A percentile compares a stretch with the other conserved stretches of the same genome.
phyloP scores from a whole-genome alignment of 352 stramenopile genomes.

The Phytophthora sp. region DNA sequence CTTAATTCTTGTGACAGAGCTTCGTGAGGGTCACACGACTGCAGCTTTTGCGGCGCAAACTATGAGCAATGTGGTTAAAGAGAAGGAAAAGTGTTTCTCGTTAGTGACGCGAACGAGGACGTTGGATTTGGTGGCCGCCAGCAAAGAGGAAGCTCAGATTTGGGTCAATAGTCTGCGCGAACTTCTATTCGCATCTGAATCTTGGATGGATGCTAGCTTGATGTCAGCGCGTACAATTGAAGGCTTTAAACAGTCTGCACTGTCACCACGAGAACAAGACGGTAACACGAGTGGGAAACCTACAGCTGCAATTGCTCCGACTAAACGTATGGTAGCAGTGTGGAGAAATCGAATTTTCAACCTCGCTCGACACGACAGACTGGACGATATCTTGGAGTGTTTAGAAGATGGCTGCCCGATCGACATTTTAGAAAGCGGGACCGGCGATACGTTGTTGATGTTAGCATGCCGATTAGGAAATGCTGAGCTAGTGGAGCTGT shows the following conservation, averaged over 20 bases:
- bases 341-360: constrained; percentile 77
- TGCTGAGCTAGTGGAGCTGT: constrained; percentile 72
- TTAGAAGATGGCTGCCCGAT: constrained; percentile 76
- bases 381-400: constrained; percentile 51
- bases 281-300: constrained; percentile 8
- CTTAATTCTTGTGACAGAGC: constrained; percentile 56
- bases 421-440: constrained; percentile 74
- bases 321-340: constrained; percentile 48
- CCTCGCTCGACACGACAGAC: constrained; percentile 46
- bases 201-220: constrained; percentile 13
- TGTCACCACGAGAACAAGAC: constrained; percentile 34
- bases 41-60: constrained; percentile 67
- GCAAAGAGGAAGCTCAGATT: constrained; percentile 77
- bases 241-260: constrained; percentile 50
- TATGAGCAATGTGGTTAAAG: constrained; percentile 48
- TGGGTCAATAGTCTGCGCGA: constrained; percentile 60
- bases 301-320: constrained; percentile 15
- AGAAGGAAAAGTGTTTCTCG: constrained; percentile 73
- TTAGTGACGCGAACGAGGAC: constrained; percentile 63
- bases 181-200: constrained; percentile 39
- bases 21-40: constrained; percentile 62
- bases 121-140: constrained; percentile 76
- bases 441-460: constrained; percentile 81
- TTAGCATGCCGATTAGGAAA: constrained; percentile 73
- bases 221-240: constrained; percentile 52